These are phyloP conservation scores for Salvia rosmarinus DNA, from an alignment of 257 asterid genomes.

Conservation along the genomic window DNA sequence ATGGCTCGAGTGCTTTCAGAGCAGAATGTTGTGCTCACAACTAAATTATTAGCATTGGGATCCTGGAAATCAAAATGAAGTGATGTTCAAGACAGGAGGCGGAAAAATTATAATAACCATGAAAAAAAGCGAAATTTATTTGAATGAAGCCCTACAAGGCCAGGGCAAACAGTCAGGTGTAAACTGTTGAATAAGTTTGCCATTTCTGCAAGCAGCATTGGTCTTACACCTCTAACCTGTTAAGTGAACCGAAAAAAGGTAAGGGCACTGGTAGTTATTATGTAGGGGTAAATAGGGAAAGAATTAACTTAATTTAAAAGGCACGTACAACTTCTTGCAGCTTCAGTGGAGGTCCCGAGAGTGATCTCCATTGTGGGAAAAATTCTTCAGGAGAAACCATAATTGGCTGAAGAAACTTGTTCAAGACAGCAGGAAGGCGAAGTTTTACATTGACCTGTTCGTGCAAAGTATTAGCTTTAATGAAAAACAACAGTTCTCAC, in stretches of 20 bases:
- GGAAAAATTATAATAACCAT: conserved; percentile 21
- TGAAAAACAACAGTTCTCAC: conserved; percentile 16
- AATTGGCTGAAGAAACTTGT: conserved; percentile 83
- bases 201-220: conserved; percentile 85
- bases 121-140: conserved; percentile 2
- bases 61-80: conserved; percentile 60
- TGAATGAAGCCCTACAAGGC: conserved; percentile 63
- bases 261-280: conserved; percentile 19
- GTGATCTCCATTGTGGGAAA: conserved; percentile 96
- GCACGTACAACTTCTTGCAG: conserved; percentile 93
- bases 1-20: conserved; percentile 90
- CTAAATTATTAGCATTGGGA: conserved; percentile 86
- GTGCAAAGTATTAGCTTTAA: conserved; percentile 36
- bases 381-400: conserved; percentile 81
- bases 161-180: conserved; percentile 71
- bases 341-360: conserved; percentile 95
- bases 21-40: conserved; percentile 85
- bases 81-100: conserved; percentile 20
- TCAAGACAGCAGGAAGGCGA: conserved; percentile 86
- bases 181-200: conserved; percentile 67
- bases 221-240: conserved; percentile 92
- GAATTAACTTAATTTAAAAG: conserved; percentile 12
- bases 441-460: conserved; percentile 86
- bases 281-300: not conserved
- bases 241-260: conserved; percentile 36